Conservation (phyloP, 225 moss, liverwort and hornwort genomes). For the Antitrichia curtipendula region DNA sequence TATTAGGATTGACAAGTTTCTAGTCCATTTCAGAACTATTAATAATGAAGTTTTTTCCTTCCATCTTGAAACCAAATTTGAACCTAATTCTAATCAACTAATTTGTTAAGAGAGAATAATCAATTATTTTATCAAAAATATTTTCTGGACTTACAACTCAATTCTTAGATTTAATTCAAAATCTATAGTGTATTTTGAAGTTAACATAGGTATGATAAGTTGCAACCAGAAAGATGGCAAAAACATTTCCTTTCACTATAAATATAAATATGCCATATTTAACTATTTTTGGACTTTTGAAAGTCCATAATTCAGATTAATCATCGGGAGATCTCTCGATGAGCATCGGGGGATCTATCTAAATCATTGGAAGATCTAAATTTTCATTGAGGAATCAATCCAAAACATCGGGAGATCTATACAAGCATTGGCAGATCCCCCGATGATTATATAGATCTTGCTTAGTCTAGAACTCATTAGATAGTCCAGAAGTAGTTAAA, state of each 20-base stretch:
- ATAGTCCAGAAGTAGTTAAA: no score
- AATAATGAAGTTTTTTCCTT: neutral
- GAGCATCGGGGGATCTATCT: no score
- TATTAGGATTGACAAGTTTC: neutral
- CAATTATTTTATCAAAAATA: neutral
- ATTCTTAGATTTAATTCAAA: neutral
- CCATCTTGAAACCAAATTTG: neutral
- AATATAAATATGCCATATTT: no score
- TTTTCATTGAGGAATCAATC: no score
- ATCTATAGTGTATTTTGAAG: neutral
- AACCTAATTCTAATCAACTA: neutral
- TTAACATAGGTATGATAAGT: neutral
- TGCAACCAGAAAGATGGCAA: neutral
- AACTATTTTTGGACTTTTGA: no score
- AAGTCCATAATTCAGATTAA: no score
- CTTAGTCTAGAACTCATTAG: no score
- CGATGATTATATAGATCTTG: no score
- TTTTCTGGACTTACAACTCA: neutral
- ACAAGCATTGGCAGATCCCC: no score
- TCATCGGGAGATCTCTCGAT: no score
- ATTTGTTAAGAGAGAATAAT: neutral
- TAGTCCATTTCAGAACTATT: neutral
- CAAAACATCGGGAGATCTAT: no score
- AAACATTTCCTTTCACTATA: accelerated
- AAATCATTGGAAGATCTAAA: no score